Conservation (phyloP, 768 basidiomycete species). For the Russula compacta region DNA sequence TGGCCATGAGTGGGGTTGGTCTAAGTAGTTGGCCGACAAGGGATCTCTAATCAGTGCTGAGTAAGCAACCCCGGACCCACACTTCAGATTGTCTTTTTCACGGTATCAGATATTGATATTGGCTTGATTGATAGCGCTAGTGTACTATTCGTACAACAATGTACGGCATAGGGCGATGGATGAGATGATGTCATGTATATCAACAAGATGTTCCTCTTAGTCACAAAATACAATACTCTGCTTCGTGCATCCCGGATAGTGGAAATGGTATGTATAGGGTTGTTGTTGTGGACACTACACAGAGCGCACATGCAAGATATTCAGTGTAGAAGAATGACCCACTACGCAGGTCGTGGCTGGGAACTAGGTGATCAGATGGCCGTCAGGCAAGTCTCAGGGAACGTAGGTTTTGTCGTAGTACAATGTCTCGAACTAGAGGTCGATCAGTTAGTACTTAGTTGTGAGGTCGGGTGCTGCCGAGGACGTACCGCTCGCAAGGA, state of each 20-base stretch:
- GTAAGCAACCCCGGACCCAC: not conserved
- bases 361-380: not conserved
- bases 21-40: not conserved
- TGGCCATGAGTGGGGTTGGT: conserved; percentile 29
- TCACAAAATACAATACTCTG: not conserved
- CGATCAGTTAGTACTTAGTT: conserved; percentile 1
- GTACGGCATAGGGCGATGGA: not conserved
- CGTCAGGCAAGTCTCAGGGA: conserved; percentile 14
- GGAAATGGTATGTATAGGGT: not conserved
- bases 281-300: not conserved
- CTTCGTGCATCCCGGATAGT: not conserved
- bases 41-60: not conserved
- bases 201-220: not conserved
- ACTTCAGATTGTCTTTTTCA: no score
- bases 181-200: conserved; percentile 2
- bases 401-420: conserved; percentile 18
- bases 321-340: not conserved
- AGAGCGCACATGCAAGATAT: not conserved
- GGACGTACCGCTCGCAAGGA: conserved; percentile 62
- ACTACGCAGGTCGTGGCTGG: not conserved
- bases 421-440: conserved; percentile 19
- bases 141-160: not conserved
- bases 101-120: not conserved
- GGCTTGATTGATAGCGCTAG: not conserved
- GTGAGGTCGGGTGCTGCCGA: not conserved